phyloP scores from a whole-genome alignment of 306 rosid species.

The Pterocarpus macrocarpus region DNA sequence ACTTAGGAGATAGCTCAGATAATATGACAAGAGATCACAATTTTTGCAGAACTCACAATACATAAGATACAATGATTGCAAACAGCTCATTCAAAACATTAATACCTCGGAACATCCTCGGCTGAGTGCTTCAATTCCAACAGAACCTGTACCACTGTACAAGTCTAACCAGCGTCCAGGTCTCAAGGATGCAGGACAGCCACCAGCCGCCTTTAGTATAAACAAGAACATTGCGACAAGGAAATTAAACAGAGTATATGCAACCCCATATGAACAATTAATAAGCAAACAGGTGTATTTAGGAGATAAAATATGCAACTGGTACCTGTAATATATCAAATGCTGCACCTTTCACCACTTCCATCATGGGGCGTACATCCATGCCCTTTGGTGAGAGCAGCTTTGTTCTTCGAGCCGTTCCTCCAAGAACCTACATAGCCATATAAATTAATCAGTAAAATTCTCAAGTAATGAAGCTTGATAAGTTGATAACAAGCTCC shows the following conservation, averaged over 20 bases:
- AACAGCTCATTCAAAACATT: slow-evolving; percentile 42
- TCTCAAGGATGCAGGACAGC: slow-evolving; percentile 87
- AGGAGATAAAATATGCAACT: slow-evolving; percentile 22
- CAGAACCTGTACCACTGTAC: slow-evolving; percentile 98
- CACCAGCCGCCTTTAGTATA: slow-evolving; percentile 82
- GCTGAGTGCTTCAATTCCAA: slow-evolving; percentile 97
- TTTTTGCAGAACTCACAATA: slow-evolving; percentile 14
- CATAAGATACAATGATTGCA: slow-evolving; percentile 20
- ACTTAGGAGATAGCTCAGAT: slow-evolving; percentile 8
- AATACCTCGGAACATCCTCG: slow-evolving; percentile 94
- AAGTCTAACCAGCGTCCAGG: slow-evolving; percentile 99
- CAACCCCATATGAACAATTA: slow-evolving; percentile 11
- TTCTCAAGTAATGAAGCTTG: slow-evolving; percentile 9
- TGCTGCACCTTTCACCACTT: slow-evolving; percentile 96
- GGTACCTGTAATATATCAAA: slow-evolving; percentile 90
- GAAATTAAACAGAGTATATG: slow-evolving; percentile 24
- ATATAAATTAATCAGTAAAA: slow-evolving; percentile 24
- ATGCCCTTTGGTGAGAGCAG: slow-evolving; percentile 91
- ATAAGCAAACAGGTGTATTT: slow-evolving; percentile 11
- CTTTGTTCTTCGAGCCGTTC: slow-evolving; percentile 88
- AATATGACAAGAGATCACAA: slow-evolving; percentile 18
- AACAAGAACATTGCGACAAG: slow-evolving; percentile 18
- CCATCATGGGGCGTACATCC: slow-evolving; percentile 99
- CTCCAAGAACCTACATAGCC: slow-evolving; percentile 81
- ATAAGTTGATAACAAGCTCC: slow-evolving; percentile 2